phyloP scores from a whole-genome alignment of 257 asterid species.

The Nicotiana benthamiana region DNA sequence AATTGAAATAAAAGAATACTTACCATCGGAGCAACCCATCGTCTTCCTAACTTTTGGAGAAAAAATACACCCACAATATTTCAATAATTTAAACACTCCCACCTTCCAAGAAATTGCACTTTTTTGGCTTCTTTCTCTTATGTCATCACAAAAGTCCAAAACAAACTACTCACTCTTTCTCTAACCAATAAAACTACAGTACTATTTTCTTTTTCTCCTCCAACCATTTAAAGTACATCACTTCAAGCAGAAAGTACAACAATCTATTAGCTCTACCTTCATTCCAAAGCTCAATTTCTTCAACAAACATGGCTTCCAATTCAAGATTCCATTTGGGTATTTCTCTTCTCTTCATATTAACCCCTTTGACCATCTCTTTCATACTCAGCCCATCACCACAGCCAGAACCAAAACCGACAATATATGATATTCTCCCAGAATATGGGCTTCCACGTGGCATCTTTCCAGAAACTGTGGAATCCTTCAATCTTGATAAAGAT shows the following conservation, averaged over 20 bases:
- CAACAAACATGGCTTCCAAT: slow-evolving; percentile 13
- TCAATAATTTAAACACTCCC: background rate
- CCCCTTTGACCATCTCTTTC: background rate
- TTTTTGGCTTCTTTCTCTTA: background rate
- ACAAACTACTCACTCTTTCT: background rate
- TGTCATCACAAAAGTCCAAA: background rate
- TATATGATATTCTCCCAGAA: slow-evolving; percentile 52
- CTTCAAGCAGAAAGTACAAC: background rate
- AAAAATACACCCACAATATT: background rate
- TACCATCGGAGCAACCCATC: no score
- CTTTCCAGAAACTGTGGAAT: slow-evolving; percentile 66
- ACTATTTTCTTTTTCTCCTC: background rate
- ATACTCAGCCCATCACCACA: background rate
- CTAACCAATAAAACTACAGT: no score
- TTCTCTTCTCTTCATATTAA: background rate
- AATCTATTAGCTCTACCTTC: background rate
- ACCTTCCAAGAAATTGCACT: background rate
- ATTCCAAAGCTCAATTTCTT: background rate
- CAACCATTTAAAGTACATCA: background rate
- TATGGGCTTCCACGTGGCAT: slow-evolving; percentile 87
- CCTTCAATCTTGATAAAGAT: slow-evolving; percentile 58
- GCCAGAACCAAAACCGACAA: slow-evolving; percentile 27
- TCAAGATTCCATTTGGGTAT: slow-evolving; percentile 5
- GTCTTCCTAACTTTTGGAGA: background rate
- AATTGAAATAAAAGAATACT: no score